Conservation (phyloP, 1,284 basidiomycete species). For the Rhodotorula sp. region DNA sequence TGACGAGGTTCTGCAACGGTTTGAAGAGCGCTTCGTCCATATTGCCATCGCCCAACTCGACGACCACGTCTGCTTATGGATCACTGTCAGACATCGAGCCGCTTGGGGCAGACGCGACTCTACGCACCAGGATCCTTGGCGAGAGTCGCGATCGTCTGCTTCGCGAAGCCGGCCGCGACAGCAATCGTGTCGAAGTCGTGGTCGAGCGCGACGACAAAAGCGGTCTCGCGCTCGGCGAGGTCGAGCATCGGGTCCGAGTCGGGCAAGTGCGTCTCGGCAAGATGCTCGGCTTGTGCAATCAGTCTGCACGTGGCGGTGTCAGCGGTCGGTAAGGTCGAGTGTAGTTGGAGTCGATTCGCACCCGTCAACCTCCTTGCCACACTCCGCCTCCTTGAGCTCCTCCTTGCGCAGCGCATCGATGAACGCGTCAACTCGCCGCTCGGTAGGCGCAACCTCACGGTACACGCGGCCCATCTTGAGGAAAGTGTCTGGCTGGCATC, state of each 20-base stretch:
- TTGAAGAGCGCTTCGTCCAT: conserved; percentile 70
- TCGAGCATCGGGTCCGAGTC: conserved; percentile 69
- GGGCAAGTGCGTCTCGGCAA: conserved; percentile 75
- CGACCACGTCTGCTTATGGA: conserved; percentile 59
- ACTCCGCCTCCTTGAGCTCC: conserved; percentile 88
- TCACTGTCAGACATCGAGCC: not conserved
- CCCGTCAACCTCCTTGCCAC: conserved; percentile 82
- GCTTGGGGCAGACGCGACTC: too few relatives aligned
- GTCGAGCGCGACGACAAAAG: conserved; percentile 74
- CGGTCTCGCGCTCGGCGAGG: conserved; percentile 81
- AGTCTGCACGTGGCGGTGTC: conserved; percentile 56
- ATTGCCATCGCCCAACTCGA: conserved; percentile 70
- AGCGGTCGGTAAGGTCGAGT: not conserved
- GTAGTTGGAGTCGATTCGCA: conserved; percentile 51
- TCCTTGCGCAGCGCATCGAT: conserved; percentile 77
- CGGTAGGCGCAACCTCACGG: conserved; percentile 78
- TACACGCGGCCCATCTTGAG: conserved; percentile 77
- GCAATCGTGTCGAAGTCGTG: conserved; percentile 87
- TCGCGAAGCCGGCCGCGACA: conserved; percentile 79
- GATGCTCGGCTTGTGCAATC: conserved; percentile 84
- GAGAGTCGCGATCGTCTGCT: conserved; percentile 72
- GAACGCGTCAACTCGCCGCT: conserved; percentile 87
- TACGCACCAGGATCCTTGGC: conserved; percentile 69
- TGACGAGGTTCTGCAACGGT: conserved; percentile 74
- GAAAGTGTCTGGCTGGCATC: conserved; percentile 77